Evolutionary conservation across 345 rosid species (phyloP), one percentile per base, ranked within the genome.

Genomic region (Linum usitatissimum): DNA sequence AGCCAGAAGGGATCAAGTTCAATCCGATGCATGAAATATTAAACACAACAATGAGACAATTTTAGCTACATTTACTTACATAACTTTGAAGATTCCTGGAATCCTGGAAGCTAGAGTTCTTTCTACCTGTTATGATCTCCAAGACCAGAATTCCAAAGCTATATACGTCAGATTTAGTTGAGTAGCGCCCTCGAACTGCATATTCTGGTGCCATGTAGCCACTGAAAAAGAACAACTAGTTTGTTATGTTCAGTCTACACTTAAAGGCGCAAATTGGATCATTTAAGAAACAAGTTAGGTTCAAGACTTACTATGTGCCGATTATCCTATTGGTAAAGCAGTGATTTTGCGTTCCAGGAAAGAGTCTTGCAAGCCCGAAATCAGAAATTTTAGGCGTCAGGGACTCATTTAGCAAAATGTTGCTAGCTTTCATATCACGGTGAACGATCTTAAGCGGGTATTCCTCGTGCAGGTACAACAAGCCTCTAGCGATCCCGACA

Each of bases 351-450:
- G 30, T 55, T 28, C 59, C 59, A 55, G 59, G 59, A 18, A 55
- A 55, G 28, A 55, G 59, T 12, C 59, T 55, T 7, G 59, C 59
- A 5, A 55, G 30, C 2, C 59, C 59, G 6, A 55, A 55, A 28
- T 55, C 59, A 9, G 59, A 55, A 18, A 55, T 55, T 19, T 55
- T 55, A 19, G 59, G 59, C 0, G 21, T 55, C 59, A 55, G 5
- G 28, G 23, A 19, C 21, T 19, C 59, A 9, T 55, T 18, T 18
- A 55, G 28, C 5, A 55, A 28, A 55, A 55, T 28, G 59, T 55
- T 55, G 59, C 59, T 55, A 23, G 59, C 59, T 55, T 55, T 55
- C 30, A 55, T 19, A 55, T 55, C 59, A n/a, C 59, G 59, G 30
- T 55, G 59, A 55, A 55, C 18, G 59, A 55, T n/a, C 59, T 28